Conservation (phyloP, 2,329 filamentous ascomycete genomes). For the Xylaria arbuscula region DNA sequence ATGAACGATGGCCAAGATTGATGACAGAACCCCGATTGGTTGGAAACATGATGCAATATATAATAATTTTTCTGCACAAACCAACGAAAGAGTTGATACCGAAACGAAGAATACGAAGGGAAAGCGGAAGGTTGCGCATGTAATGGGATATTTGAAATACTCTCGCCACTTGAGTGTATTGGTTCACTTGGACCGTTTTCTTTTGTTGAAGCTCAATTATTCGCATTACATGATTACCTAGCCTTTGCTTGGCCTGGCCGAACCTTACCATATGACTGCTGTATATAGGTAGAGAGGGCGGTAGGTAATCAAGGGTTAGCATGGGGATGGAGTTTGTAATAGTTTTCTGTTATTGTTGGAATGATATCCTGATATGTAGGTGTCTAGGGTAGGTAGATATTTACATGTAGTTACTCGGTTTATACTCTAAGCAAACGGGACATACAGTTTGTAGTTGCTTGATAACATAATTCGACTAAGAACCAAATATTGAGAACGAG, state of each 20-base stretch:
- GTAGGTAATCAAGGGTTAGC: conserved; percentile 10
- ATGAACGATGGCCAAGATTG: background rate
- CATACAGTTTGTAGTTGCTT: background rate
- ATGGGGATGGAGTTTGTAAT: conserved; percentile 20
- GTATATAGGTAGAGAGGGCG: background rate
- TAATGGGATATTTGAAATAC: background rate
- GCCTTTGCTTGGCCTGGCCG: conserved; percentile 7
- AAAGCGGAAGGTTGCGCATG: background rate
- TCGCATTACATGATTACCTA: conserved; percentile 13
- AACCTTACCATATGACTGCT: background rate
- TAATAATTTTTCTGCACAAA: background rate
- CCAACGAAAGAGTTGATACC: background rate
- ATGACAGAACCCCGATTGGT: background rate
- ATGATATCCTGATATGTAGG: conserved; percentile 19
- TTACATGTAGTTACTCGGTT: conserved; percentile 15
- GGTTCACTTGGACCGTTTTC: background rate
- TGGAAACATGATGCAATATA: background rate
- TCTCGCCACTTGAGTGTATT: background rate
- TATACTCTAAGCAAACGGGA: conserved; percentile 23
- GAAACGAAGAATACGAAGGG: conserved; percentile 9
- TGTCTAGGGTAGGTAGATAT: conserved; percentile 3
- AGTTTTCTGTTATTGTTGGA: conserved; percentile 6
- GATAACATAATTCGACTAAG: background rate
- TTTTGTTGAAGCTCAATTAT: conserved; percentile 23
- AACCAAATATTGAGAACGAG: too few species aligned